These are phyloP conservation scores for Chrysophaeum taylorii DNA, from an alignment of 352 stramenopile genomes.

Conservation along the genomic window DNA sequence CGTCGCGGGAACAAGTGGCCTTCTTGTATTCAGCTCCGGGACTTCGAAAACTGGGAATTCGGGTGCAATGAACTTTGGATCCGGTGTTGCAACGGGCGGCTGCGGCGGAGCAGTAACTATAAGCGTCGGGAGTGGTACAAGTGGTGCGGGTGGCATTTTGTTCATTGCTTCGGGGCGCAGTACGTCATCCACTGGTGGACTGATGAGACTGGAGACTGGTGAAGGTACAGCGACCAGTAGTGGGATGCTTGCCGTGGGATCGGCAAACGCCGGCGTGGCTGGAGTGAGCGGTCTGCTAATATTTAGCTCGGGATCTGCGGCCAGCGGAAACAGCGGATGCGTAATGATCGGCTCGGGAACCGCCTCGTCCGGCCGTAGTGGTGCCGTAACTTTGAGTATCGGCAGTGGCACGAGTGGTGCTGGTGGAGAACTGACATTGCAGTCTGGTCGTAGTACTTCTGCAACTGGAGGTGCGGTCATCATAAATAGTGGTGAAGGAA, in stretches of 20 bases:
- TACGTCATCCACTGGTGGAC: neutral
- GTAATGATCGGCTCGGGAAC: conserved; percentile 22
- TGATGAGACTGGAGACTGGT: too few relatives aligned
- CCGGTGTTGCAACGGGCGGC: neutral
- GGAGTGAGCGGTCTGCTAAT: conserved; percentile 28
- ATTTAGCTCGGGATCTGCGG: conserved; percentile 28
- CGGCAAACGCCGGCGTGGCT: neutral
- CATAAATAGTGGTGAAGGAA: too few relatives aligned
- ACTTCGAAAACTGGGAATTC: neutral
- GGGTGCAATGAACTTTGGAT: neutral
- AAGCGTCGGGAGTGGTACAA: neutral
- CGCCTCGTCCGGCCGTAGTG: conserved; percentile 22
- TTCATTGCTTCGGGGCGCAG: neutral
- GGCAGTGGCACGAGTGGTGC: conserved; percentile 18
- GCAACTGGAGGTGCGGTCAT: too few relatives aligned
- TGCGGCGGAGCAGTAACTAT: neutral
- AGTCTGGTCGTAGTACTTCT: conserved; percentile 17
- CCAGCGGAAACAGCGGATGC: conserved; percentile 27
- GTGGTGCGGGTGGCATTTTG: neutral
- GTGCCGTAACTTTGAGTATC: conserved; percentile 24
- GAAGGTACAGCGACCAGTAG: neutral
- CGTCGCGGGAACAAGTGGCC: neutral
- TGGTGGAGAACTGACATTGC: conserved; percentile 16
- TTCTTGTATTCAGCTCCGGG: neutral
- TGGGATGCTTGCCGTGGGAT: neutral